Base-by-base conservation (phyloP, 345 rosid genomes). In the Eucalyptus paniculata region DNA sequence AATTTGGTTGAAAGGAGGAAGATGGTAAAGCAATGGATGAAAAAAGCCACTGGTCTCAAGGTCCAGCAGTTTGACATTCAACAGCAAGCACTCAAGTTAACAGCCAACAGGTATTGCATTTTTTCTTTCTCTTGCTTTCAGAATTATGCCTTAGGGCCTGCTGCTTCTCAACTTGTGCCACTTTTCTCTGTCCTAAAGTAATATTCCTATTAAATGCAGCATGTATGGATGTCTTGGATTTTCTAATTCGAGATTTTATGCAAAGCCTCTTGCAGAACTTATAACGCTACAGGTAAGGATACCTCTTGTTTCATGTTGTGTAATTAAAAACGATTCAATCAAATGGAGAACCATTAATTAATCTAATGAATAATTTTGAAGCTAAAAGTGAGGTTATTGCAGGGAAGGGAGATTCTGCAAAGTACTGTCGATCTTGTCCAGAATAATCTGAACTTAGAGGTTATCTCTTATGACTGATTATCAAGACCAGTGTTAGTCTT, bases 191-290 rank as follows among this genome's bases (percentile, higher is more conserved):
- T 37, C 90, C 67, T 88, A 81, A 60, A 72, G 77, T 90, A 69
- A 83, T 83, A 86, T 80, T 86, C 65, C 91, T 88, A 49, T 28
- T 19, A 47, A 51, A 50, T 90, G 93, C 97, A 98, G 99, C 94
- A 97, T 98, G 98, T 98, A 98, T 92, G 99, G 99, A 94, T 98
- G 98, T 94, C 98, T 98, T 92, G 99, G 99, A 87, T 98, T 97
- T 93, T 94, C 98, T 89, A 96, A 98, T 92, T 98, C 99, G 87
- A 95, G 99, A 94, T 98, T 98, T 92, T 98, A 98, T 86, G 99
- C 99, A 87, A 97, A 97, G 93, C 98, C 98, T 93, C 95, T 98
- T 87, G 99, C 99, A 58, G 99, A 98, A 93, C 97, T 98, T 90
- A 95, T 97, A 88, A 98, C 99, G 23, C 94, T 94, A 91, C 98